A percentile compares a stretch with the other conserved stretches of the same genome.
phyloP scores from a whole-genome alignment of 352 stramenopile species.

The Phytophthora tubulina region DNA sequence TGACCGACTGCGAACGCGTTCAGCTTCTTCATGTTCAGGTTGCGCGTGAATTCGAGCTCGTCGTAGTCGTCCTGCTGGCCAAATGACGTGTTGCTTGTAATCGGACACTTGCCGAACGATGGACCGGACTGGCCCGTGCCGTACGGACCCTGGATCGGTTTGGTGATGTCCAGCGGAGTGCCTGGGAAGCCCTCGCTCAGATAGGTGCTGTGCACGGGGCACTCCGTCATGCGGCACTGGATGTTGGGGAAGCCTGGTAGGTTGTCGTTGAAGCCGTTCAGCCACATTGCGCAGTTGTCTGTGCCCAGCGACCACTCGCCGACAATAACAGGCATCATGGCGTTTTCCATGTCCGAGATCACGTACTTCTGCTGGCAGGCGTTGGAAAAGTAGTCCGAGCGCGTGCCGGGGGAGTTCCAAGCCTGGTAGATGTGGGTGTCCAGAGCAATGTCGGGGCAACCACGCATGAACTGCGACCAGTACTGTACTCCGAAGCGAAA shows the following conservation, averaged over 20 bases:
- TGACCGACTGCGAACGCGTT: conserved; percentile 92
- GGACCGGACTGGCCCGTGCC: too few species aligned
- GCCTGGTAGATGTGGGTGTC: conserved; percentile 98
- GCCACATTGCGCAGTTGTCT: conserved; percentile 87
- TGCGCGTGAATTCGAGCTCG: conserved; percentile 77
- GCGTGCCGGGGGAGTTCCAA: conserved; percentile 72
- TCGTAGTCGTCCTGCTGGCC: conserved; percentile 85
- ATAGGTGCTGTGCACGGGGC: conserved; percentile 88
- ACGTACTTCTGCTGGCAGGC: conserved; percentile 91
- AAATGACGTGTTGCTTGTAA: conserved; percentile 85
- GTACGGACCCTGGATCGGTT: too few species aligned
- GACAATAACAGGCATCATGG: conserved; percentile 94
- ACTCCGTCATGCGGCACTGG: conserved; percentile 90
- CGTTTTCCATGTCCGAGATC: conserved; percentile 92
- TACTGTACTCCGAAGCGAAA: conserved; percentile 91
- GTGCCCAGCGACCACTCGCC: conserved; percentile 94
- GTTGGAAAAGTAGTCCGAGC: conserved; percentile 90
- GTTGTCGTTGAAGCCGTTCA: conserved; percentile 44
- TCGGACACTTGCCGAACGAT: conserved; percentile 80
- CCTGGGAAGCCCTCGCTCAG: conserved; percentile 89
- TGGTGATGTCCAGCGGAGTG: conserved; percentile 84
- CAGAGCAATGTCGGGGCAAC: conserved; percentile 93
- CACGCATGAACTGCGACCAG: conserved; percentile 79
- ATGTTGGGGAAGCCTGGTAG: conserved; percentile 82
- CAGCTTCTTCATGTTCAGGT: conserved; percentile 93